Evolutionary conservation across 495 filamentous ascomycete genomes (phyloP).

Genomic region (Aspergillus affinis): DNA sequence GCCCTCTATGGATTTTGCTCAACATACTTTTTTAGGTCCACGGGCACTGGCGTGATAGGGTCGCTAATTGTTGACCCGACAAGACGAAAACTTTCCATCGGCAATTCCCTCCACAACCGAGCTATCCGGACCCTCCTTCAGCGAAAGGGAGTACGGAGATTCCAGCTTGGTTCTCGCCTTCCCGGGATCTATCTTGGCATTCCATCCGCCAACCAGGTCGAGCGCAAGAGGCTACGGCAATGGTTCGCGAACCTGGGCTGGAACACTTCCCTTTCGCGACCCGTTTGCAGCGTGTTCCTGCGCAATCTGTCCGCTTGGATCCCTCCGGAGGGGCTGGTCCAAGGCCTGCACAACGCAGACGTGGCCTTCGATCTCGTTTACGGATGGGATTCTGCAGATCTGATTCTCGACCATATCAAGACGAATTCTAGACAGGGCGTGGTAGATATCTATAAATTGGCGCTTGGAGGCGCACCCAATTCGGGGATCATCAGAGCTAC

Average conservation of each 20-base stretch:
- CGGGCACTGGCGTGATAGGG: slow-evolving; percentile 72
- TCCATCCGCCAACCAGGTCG: slow-evolving; percentile 58
- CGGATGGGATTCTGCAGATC: slow-evolving; percentile 72
- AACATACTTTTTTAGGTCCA: slow-evolving; percentile 73
- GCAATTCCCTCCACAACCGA: slow-evolving; percentile 77
- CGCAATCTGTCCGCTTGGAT: slow-evolving; percentile 69
- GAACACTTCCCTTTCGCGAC: slow-evolving; percentile 61
- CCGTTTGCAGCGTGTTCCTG: slow-evolving; percentile 65
- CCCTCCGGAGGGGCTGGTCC: slow-evolving; percentile 70
- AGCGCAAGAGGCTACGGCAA: slow-evolving; percentile 59
- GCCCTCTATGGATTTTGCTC: slow-evolving; percentile 86
- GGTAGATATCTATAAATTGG: slow-evolving; percentile 77
- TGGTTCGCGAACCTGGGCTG: slow-evolving; percentile 71
- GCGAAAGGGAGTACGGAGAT: slow-evolving; percentile 65
- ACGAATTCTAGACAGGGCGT: slow-evolving; percentile 76
- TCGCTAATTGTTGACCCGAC: slow-evolving; percentile 81
- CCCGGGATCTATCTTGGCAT: slow-evolving; percentile 81
- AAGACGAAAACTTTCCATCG: slow-evolving; percentile 81
- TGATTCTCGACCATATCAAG: slow-evolving; percentile 72
- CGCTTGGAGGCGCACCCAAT: slow-evolving; percentile 66
- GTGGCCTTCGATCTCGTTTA: slow-evolving; percentile 69
- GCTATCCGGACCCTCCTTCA: slow-evolving; percentile 71
- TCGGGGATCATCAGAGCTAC: slow-evolving; percentile 85
- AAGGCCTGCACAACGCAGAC: slow-evolving; percentile 66
- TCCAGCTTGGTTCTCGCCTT: slow-evolving; percentile 76